Percentiles rank a stretch among this genome's conserved stretches.
phyloP scores from a whole-genome alignment of 345 rosid genomes.

The Hibiscus mutabilis region DNA sequence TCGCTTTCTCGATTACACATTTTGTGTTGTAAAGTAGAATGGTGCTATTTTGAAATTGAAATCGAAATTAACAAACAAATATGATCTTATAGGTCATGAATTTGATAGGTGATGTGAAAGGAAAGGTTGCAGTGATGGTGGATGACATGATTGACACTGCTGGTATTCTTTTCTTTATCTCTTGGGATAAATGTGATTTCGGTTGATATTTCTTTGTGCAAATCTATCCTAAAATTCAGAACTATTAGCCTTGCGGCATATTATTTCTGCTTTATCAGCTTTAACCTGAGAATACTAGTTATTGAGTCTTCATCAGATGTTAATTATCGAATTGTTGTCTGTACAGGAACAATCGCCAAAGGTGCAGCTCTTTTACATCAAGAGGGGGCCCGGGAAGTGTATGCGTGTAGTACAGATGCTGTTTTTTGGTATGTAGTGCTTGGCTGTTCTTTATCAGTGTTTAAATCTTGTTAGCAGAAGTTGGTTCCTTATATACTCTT shows the following conservation, averaged over 20 bases:
- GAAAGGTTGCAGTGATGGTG: constrained; percentile 95
- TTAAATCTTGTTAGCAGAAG: background rate
- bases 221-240: background rate
- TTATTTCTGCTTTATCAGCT: background rate
- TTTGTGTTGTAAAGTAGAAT: background rate
- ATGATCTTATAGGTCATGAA: constrained; percentile 73
- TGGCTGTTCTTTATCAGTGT: background rate
- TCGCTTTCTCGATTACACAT: background rate
- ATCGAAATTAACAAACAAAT: background rate
- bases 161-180: constrained; percentile 25
- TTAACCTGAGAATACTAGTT: background rate
- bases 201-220: background rate
- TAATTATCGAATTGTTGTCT: constrained; percentile 11
- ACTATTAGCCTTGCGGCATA: background rate
- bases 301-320: constrained; percentile 7
- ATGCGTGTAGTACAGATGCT: constrained; percentile 92
- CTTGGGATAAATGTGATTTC: constrained; percentile 10
- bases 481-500: background rate
- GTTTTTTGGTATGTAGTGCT: constrained; percentile 63
- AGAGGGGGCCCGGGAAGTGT: constrained; percentile 97
- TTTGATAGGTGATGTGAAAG: constrained; percentile 92
- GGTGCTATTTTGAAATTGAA: background rate
- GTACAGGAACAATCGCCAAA: constrained; percentile 79
- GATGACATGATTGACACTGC: constrained; percentile 99
- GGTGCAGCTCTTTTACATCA: constrained; percentile 96